A percentile compares a stretch with the other conserved stretches of the same genome.
phyloP scores from a whole-genome alignment of 371 early-diverging fungal species.

The Mucor piriformis region DNA sequence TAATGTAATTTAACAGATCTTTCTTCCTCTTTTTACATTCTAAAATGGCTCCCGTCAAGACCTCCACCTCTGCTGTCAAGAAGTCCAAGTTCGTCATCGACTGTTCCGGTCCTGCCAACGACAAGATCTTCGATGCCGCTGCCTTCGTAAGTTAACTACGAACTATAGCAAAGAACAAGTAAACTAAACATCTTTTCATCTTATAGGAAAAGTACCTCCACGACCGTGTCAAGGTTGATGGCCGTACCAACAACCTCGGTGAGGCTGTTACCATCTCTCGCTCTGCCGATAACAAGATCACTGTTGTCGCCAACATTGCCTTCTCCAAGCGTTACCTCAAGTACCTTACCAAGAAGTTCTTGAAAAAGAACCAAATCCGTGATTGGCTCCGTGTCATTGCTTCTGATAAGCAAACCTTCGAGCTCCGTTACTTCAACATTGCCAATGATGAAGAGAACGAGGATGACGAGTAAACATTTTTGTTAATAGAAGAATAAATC shows the following conservation, averaged over 20 bases:
- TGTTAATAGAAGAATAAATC: constrained; percentile 12
- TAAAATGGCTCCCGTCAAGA: constrained; percentile 56
- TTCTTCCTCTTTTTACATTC: constrained; percentile 25
- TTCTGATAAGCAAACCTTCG: constrained; percentile 88
- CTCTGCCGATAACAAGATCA: constrained; percentile 72
- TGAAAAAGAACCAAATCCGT: constrained; percentile 98
- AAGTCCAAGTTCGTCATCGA: constrained; percentile 88
- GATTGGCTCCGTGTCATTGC: constrained; percentile 98
- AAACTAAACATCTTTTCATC: constrained; percentile 1
- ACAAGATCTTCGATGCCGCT: constrained; percentile 96
- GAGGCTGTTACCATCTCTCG: constrained; percentile 87
- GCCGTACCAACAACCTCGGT: constrained; percentile 95
- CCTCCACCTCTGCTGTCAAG: constrained; percentile 46
- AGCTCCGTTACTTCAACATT: constrained; percentile 96
- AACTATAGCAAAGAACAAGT: background rate
- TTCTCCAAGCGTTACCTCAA: constrained; percentile 99
- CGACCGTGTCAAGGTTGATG: constrained; percentile 97
- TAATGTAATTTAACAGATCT: background rate
- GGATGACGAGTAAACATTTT: constrained; percentile 8
- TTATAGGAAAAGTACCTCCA: constrained; percentile 91
- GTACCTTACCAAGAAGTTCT: constrained; percentile 99
- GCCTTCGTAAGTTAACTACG: constrained; percentile 73
- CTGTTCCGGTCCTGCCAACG: constrained; percentile 91
- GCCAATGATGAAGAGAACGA: constrained; percentile 80
- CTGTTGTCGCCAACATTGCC: constrained; percentile 76